A percentile compares a stretch with the other conserved stretches of the same genome.
Conservation (phyloP, 768 basidiomycete species). For the Mycena olivaceomarginata region DNA sequence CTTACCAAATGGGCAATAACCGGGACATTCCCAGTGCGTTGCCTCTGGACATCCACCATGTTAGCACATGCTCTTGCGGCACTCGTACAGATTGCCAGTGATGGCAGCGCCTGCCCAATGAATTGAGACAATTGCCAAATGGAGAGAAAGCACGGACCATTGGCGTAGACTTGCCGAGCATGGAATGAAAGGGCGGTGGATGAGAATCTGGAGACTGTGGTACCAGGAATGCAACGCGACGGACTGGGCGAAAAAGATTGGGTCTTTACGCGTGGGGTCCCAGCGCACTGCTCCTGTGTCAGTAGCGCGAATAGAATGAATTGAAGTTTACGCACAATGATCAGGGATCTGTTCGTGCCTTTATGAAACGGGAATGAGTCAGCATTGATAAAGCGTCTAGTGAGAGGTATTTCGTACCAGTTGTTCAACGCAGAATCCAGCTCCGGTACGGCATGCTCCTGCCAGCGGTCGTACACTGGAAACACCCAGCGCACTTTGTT, state of each 20-base stretch:
- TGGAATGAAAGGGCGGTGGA: slow-evolving; percentile 82
- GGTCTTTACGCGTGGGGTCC: slow-evolving; percentile 47
- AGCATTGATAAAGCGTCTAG: neutral
- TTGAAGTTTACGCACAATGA: slow-evolving; percentile 54
- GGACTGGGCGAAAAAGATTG: slow-evolving; percentile 63
- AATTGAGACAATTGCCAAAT: slow-evolving; percentile 24
- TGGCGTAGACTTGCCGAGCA: slow-evolving; percentile 60
- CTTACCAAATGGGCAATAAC: slow-evolving; percentile 20
- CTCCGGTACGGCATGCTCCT: slow-evolving; percentile 73
- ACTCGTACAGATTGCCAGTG: slow-evolving; percentile 83
- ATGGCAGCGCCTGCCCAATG: slow-evolving; percentile 58
- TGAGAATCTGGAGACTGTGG: slow-evolving; percentile 67
- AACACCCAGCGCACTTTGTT: slow-evolving; percentile 52
- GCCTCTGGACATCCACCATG: slow-evolving; percentile 67
- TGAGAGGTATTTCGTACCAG: slow-evolving; percentile 65
- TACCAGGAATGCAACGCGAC: slow-evolving; percentile 56
- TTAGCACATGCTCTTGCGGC: slow-evolving; percentile 80
- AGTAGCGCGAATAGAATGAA: slow-evolving; percentile 42
- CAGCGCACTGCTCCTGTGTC: slow-evolving; percentile 53
- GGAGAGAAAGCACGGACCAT: slow-evolving; percentile 17
- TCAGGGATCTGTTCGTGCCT: slow-evolving; percentile 69
- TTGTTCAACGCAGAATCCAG: slow-evolving; percentile 78
- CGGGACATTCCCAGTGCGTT: neutral
- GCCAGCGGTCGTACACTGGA: slow-evolving; percentile 60
- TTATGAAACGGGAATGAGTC: neutral